Conservation (phyloP, 345 rosid genomes). For the Eucalyptus erythrocorys region DNA sequence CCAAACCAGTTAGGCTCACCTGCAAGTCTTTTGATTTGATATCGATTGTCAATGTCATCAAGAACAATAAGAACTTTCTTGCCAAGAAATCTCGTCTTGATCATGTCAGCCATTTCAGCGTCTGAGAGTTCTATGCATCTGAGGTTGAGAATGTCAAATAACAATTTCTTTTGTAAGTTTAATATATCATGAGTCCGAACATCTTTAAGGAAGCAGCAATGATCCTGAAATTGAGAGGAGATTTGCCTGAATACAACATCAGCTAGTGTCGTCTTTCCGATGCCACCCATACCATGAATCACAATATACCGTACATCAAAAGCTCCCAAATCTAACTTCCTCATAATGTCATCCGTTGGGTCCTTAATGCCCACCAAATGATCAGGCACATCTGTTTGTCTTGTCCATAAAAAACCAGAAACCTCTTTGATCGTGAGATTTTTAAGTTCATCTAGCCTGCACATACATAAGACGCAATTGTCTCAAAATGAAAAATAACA, state of each 20-base stretch:
- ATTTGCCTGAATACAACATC: background rate
- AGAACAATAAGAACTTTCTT: too few relatives aligned
- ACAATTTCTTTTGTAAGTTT: too few relatives aligned
- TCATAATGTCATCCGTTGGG: background rate
- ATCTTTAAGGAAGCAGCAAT: background rate
- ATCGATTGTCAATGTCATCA: too few relatives aligned
- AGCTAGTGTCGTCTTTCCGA: background rate
- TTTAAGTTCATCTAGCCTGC: background rate
- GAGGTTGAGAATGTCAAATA: too few relatives aligned
- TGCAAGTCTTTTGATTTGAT: too few relatives aligned
- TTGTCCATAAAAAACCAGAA: background rate
- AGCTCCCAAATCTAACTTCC: background rate
- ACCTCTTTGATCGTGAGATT: background rate
- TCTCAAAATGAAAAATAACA: background rate
- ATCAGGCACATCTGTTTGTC: background rate
- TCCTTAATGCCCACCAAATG: background rate
- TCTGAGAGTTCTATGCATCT: too few relatives aligned
- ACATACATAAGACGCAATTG: background rate
- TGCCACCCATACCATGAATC: too few relatives aligned
- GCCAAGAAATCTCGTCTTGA: too few relatives aligned
- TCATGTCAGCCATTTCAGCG: too few relatives aligned
- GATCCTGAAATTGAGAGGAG: background rate
- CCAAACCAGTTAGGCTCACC: too few relatives aligned
- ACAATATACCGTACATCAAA: background rate
- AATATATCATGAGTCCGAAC: background rate